Evolutionary conservation across 805 yeast species (phyloP), one percentile per base, ranked within the genome.

Genomic region (Metschnikowia peoriensis): DNA sequence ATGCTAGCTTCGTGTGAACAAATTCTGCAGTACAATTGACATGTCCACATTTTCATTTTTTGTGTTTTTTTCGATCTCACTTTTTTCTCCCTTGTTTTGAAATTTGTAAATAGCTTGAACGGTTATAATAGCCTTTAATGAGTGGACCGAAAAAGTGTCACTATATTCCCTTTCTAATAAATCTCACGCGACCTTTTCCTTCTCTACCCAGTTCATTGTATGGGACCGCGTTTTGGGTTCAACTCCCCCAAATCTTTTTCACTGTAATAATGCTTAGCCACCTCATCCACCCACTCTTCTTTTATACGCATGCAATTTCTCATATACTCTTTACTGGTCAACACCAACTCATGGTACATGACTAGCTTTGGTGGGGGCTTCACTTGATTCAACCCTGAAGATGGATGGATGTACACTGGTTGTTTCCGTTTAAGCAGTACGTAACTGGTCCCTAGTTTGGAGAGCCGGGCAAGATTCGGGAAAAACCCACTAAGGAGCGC

Each of bases 271-370:
- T 85, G 89, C 1, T 91, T 88, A 0, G 96, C 97, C 56, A 83
- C 79, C 58, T 88, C 92, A 1, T 66, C 66, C 14, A 92, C 68
- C 94, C 96, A 88, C 45, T 72, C 72, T 32, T 87, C 92, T 40
- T 85, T 83, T 3, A 88, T 74, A 0, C 90, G 82, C 67, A 88
- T 80, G 62, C 91, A 84, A 58, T 86, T 86, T 52, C 92, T 78
- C 90, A 94, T 89, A 67, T 84, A 93, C 70, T 92, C 97, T 65
- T 86, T 89, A 28, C 90, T 81, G 0, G 99, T 93, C 45, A 88
- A 68, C 46, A 93, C 86, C 61, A 93, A 72, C 55, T 93, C 96
- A 62, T 91, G 90, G 66, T 89, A 94, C 14, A 93, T 72, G 6
- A 94, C 74, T 49, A 82, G 73, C 57, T 82, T 86, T 3, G 92